phyloP scores from a whole-genome alignment of 2,329 filamentous ascomycete genomes.

The Grosmannia serpens region DNA sequence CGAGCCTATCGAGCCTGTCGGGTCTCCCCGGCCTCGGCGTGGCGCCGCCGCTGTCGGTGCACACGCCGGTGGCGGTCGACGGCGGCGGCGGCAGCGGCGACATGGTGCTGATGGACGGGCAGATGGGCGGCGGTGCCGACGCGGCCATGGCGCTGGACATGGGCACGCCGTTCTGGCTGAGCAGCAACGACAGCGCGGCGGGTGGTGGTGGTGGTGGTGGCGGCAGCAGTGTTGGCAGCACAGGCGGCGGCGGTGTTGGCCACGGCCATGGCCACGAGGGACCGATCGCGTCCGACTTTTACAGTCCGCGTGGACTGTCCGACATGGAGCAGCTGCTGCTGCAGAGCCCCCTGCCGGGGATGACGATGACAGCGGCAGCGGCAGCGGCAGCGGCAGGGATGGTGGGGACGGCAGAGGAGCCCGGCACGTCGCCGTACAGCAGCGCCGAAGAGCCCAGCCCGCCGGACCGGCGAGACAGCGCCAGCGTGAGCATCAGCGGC shows the following conservation, averaged over 20 bases:
- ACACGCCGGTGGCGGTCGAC: too few species aligned
- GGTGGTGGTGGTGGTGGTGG: background rate
- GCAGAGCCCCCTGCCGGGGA: background rate
- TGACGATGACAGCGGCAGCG: background rate
- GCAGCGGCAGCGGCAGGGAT: background rate
- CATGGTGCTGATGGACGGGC: background rate
- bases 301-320: background rate
- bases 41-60: too few species aligned
- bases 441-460: background rate
- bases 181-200: background rate
- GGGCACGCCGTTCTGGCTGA: constrained; percentile 1
- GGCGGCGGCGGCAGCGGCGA: background rate
- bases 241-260: background rate
- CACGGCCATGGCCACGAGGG: too few species aligned
- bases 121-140: background rate
- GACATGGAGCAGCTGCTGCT: constrained; percentile 1
- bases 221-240: background rate
- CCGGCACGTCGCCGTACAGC: background rate
- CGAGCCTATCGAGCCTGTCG: background rate
- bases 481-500: background rate
- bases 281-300: background rate
- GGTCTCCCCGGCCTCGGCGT: too few species aligned
- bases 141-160: background rate
- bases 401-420: background rate
- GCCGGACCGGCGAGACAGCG: background rate